These are phyloP conservation scores for Aspergillus nidulans DNA, from an alignment of 495 filamentous ascomycete species.

Conservation along the genomic window DNA sequence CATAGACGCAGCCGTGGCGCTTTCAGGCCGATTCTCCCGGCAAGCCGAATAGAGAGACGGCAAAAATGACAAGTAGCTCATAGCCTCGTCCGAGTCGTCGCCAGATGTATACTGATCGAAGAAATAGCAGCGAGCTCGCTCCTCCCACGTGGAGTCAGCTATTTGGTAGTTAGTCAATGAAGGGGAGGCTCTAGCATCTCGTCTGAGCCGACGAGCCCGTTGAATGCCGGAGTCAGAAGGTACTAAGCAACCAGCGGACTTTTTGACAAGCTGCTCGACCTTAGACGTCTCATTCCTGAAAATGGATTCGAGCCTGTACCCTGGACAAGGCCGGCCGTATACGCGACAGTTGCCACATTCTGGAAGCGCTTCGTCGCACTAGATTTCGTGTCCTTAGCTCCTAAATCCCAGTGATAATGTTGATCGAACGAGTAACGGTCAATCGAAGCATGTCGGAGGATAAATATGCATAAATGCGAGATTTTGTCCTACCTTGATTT, in stretches of 20 bases:
- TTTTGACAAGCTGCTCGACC: constrained; percentile 26
- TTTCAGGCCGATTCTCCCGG: constrained; percentile 16
- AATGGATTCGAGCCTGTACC: constrained; percentile 37
- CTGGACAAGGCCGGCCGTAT: constrained; percentile 41
- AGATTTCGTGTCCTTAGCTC: constrained; percentile 14
- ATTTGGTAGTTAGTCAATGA: constrained; percentile 20
- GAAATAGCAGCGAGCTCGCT: constrained; percentile 42
- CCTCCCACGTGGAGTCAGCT: constrained; percentile 35
- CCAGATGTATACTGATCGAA: constrained; percentile 40
- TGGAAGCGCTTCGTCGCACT: constrained; percentile 45
- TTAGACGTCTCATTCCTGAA: constrained; percentile 40
- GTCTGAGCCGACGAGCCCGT: neutral
- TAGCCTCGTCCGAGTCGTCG: constrained; percentile 18
- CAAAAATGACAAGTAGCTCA: constrained; percentile 35
- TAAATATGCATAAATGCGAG: neutral
- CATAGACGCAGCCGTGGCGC: constrained; percentile 17
- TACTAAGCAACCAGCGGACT: constrained; percentile 10
- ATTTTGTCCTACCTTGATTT: constrained; percentile 41
- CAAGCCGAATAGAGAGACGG: constrained; percentile 32
- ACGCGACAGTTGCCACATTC: constrained; percentile 38
- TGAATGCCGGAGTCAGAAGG: constrained; percentile 5
- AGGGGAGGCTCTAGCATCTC: neutral
- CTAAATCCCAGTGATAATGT: too few relatives aligned
- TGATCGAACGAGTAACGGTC: too few relatives aligned
- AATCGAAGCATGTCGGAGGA: neutral